Percentiles rank a stretch among this genome's conserved stretches.
These are phyloP conservation scores for Cercospora citrullina DNA, from an alignment of 2,329 filamentous ascomycete species.

Conservation along the genomic window DNA sequence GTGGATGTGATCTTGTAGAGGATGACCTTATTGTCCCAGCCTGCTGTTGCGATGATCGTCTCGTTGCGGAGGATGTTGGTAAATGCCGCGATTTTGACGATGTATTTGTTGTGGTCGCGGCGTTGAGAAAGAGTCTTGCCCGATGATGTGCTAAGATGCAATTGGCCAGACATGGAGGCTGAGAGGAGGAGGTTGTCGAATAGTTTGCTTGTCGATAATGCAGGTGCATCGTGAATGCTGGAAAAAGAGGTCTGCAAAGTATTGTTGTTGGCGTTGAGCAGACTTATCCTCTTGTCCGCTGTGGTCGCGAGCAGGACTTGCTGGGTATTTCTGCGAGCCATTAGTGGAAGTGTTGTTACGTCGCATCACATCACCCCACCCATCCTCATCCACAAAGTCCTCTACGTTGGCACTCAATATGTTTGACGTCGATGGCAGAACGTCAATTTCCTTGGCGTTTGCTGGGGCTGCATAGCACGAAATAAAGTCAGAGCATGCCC, in stretches of 20 bases:
- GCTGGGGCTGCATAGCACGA: constrained; percentile 10
- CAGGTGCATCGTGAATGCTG: constrained; percentile 53
- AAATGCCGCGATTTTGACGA: constrained; percentile 53
- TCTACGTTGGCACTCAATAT: constrained; percentile 48
- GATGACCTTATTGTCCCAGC: constrained; percentile 60
- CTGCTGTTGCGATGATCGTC: constrained; percentile 56
- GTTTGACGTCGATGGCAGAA: constrained; percentile 53
- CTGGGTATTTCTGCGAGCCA: constrained; percentile 22
- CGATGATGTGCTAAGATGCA: constrained; percentile 50
- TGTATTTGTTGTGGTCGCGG: constrained; percentile 61
- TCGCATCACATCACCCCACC: not conserved
- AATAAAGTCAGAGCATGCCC: not conserved
- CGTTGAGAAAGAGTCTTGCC: constrained; percentile 49
- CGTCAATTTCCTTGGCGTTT: constrained; percentile 43
- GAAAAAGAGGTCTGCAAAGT: constrained; percentile 41
- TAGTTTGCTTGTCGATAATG: constrained; percentile 53
- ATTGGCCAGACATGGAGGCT: constrained; percentile 60
- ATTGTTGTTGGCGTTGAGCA: constrained; percentile 44
- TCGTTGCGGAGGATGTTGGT: constrained; percentile 27
- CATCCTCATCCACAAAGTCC: constrained; percentile 5
- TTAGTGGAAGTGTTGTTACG: not conserved
- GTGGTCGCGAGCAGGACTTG: constrained; percentile 46
- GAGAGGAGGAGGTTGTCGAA: constrained; percentile 51
- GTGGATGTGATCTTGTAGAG: constrained; percentile 45
- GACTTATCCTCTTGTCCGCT: constrained; percentile 51